Evolutionary conservation across 139 green algal species (phyloP), one percentile per base, ranked within the genome.

Genomic region (Mesotaenium endlicherianum): DNA sequence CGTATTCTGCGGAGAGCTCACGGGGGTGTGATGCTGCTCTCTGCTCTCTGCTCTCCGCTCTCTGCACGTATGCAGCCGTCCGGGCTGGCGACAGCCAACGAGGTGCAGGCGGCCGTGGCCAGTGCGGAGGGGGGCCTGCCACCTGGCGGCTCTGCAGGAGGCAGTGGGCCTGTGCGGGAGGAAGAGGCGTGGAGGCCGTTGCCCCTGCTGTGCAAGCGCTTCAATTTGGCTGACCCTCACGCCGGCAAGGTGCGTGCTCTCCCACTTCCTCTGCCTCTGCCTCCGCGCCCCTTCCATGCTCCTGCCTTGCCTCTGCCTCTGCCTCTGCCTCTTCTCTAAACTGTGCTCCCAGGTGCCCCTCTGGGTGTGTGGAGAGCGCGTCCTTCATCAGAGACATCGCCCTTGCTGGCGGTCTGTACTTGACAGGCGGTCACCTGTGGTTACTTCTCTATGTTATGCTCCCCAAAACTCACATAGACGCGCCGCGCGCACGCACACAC

Each of bases 191-290:
- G 96, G 96, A 72, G 92, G 43, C 95, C 96, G 6, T 88, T 84
- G 50, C 89, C 93, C 3, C 88, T 99, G 82, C 91, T 99, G 77
- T 99, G 95, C 91, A 95, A 93, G 87, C 89, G 96, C 0, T 95
- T 98, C 74, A 94, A 95, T 34, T 91, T 99, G 53, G 86, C 90
- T 0, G 93, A 98, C 82, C 95, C 95, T 0, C 97, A 93, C 88
- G 85, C 91, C 43, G 89, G 84, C 1, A 80, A 80, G 36, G 38
- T 80, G 36, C 8, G 69, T 6, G 16, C 14, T 38, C 57, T 68
- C 8, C 11, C 57, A 31, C 11, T n/a, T 68, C 57, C 60, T 16
- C 47, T 57, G 47, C 60, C 60, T 1, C 31, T 42, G 31, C 31
- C 36, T 34, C 31, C 60, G 26, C 6, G 31, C 31, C 36, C 2